Percentiles rank a stretch among this genome's conserved stretches.
phyloP scores from a whole-genome alignment of 2,329 filamentous ascomycete species.

The Fusarium chaquense region DNA sequence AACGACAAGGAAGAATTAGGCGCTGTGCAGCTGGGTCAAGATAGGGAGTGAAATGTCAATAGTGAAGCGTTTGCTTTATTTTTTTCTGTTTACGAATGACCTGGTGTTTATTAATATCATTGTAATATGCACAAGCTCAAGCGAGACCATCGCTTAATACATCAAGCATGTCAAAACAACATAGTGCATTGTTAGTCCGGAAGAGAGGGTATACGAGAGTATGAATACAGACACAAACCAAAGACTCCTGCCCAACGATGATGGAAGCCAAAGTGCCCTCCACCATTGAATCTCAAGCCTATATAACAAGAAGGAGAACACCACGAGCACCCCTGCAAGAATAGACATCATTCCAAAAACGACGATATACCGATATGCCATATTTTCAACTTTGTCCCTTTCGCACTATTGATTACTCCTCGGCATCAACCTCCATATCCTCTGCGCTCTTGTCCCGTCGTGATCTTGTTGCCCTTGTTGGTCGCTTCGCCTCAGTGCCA shows the following conservation, averaged over 20 bases:
- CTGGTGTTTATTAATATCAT: neutral
- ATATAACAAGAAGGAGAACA: conserved; percentile 36
- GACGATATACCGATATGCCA: conserved; percentile 15
- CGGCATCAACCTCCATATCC: conserved; percentile 55
- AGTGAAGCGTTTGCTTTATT: conserved; percentile 29
- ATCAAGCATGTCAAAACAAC: conserved; percentile 9
- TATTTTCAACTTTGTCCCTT: conserved; percentile 21
- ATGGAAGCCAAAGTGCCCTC: conserved; percentile 27
- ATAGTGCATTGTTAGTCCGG: conserved; percentile 19
- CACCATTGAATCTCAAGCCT: conserved; percentile 25
- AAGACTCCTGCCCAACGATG: conserved; percentile 41
- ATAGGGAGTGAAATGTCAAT: conserved; percentile 29
- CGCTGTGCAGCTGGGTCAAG: conserved; percentile 40
- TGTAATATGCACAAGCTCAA: neutral
- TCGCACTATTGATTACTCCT: conserved; percentile 40
- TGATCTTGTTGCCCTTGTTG: conserved; percentile 44
- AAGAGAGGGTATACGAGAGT: conserved; percentile 45
- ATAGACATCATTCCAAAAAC: conserved; percentile 32
- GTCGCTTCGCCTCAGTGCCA: conserved; percentile 36
- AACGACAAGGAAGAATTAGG: conserved; percentile 21
- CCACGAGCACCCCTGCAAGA: conserved; percentile 18
- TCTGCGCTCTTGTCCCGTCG: conserved; percentile 48
- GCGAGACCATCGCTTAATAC: neutral
- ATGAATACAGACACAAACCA: conserved; percentile 39
- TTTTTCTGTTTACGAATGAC: neutral